phyloP scores from a whole-genome alignment of 1,284 basidiomycete genomes.

The Ceratobasidium sp. region DNA sequence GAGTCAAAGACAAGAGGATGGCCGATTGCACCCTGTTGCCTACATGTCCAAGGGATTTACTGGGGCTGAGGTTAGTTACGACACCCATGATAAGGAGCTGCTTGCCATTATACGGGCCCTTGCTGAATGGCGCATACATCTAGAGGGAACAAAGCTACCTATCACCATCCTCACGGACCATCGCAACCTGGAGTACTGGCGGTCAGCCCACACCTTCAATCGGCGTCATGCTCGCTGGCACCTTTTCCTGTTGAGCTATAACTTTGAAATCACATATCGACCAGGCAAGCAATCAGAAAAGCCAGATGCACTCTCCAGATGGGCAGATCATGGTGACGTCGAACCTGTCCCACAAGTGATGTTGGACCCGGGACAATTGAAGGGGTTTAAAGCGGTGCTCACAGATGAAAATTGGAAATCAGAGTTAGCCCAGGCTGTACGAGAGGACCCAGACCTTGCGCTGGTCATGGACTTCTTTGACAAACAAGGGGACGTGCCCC shows the following conservation, averaged over 20 bases:
- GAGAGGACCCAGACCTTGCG: no score
- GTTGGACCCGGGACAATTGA: no score
- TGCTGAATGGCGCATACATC: slow-evolving; percentile 49
- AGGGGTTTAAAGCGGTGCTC: no score
- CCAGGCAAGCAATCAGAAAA: no score
- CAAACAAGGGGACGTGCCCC: no score
- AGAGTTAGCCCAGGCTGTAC: no score
- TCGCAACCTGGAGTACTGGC: slow-evolving; percentile 56
- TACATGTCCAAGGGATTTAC: slow-evolving; percentile 30
- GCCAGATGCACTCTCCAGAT: no score
- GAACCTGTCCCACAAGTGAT: no score
- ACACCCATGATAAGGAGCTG: slow-evolving; percentile 54
- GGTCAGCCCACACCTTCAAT: no score
- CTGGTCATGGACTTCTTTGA: no score
- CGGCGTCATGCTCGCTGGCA: not conserved
- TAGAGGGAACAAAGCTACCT: slow-evolving; percentile 49
- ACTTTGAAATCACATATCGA: not conserved
- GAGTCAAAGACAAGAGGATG: slow-evolving; percentile 46
- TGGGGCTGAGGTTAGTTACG: slow-evolving; percentile 53
- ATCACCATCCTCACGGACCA: slow-evolving; percentile 58
- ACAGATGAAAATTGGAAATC: no score
- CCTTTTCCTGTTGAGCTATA: not conserved
- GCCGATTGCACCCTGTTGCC: slow-evolving; percentile 43
- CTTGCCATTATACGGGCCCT: slow-evolving; percentile 44
- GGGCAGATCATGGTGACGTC: no score